Base-by-base conservation (phyloP, 768 basidiomycete genomes). In the Agrocybe praecox region DNA sequence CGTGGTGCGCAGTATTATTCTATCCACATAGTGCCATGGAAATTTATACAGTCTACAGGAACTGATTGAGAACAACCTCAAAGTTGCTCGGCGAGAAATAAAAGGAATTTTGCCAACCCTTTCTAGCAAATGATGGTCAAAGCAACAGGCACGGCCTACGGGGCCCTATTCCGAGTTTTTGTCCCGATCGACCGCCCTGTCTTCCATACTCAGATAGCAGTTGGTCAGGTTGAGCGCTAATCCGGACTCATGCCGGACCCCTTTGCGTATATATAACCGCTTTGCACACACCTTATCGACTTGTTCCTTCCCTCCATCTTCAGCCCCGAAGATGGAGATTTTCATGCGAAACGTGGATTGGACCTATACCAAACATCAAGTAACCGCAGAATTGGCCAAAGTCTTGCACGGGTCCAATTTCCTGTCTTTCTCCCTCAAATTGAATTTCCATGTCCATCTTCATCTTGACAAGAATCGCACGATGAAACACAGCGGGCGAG, bases 51-150 rank as follows among this genome's bases (percentile, higher is more conserved):
- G 18, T 23, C 21, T 34, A 14, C 65, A 91, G 90, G 67, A 62
- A 33, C 62, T 79, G 34, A 86, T 91, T 55, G 85, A 90, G 68
- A 81, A 83, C 63, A 86, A 77, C 58, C 66, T 92, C 43, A 80
- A 77, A 52, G 66, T 78, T 19, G 75, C 75, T 53, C 80, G 77
- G 40, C 78, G 89, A 60, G 89, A 92, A 65, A 72, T 89, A 24
- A 82, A 76, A 49, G 79, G 80, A 57, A 75, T 88, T 56, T 74
- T 92, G 49, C 84, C 84, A 44, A 68, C 65, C 21, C 56, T 67
- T 51, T 46, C 52, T n/a, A 52, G 50, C 36, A 48, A 61, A 57
- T 65, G 23, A 60, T 24, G 40, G 55, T 52, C 42, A 36, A 40
- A 55, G 40, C 57, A 24, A 55, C 43, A 43, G 49, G 55, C 52